Percentiles rank a stretch among this genome's conserved stretches.
phyloP scores from a whole-genome alignment of 2,329 filamentous ascomycete genomes.

The Ophioceras dolichostomum region DNA sequence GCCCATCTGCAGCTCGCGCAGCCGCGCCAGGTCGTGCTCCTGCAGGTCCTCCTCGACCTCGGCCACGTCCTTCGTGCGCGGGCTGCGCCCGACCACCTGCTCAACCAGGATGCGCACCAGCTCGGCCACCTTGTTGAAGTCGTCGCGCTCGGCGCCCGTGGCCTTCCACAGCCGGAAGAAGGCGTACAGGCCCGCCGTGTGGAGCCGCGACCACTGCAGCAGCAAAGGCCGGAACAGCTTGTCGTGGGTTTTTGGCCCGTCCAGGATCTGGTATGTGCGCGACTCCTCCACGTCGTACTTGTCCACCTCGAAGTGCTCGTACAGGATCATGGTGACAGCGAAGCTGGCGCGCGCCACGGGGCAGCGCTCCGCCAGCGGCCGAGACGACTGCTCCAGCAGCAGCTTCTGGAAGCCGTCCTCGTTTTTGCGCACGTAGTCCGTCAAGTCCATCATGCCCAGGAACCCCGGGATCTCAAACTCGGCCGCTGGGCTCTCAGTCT shows the following conservation, averaged over 20 bases:
- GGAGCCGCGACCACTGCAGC: constrained; percentile 84
- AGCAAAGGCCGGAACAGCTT: constrained; percentile 77
- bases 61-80: constrained; percentile 69
- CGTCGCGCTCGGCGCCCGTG: constrained; percentile 70
- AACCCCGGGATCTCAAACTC: constrained; percentile 85
- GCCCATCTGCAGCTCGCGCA: constrained; percentile 88
- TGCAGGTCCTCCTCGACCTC: constrained; percentile 84
- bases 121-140: constrained; percentile 90
- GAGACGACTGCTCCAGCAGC: constrained; percentile 75
- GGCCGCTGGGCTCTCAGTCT: constrained; percentile 71
- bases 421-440: constrained; percentile 84
- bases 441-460: constrained; percentile 93
- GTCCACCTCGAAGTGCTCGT: constrained; percentile 92
- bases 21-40: constrained; percentile 65
- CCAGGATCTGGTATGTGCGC: constrained; percentile 55
- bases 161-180: constrained; percentile 91
- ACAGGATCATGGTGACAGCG: constrained; percentile 76
- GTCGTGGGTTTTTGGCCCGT: constrained; percentile 44
- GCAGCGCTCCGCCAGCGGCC: constrained; percentile 60
- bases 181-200: constrained; percentile 72
- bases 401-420: constrained; percentile 90
- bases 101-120: constrained; percentile 82
- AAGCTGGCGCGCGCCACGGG: constrained; percentile 80
- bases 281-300: constrained; percentile 65
- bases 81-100: constrained; percentile 73